These are phyloP conservation scores for Domatiomyces globalis DNA, from an alignment of 2,329 filamentous ascomycete genomes.

Conservation along the genomic window DNA sequence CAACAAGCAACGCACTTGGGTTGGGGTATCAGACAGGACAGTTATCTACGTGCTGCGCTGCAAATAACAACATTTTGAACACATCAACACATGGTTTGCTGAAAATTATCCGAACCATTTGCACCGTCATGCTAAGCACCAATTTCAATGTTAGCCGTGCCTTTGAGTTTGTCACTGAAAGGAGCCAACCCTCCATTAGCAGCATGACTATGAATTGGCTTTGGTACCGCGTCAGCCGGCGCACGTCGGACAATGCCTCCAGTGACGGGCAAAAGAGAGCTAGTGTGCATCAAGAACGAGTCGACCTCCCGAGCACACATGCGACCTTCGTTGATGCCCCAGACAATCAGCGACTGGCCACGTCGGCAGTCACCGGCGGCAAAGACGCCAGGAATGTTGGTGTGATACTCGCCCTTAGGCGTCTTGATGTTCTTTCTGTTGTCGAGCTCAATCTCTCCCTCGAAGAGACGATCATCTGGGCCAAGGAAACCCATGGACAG, in stretches of 20 bases:
- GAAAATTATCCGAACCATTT: background rate
- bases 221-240: constrained; percentile 35
- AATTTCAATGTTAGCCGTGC: background rate
- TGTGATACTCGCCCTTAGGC: constrained; percentile 69
- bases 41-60: background rate
- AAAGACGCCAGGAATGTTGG: constrained; percentile 78
- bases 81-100: background rate
- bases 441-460: constrained; percentile 81
- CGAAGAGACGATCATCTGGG: constrained; percentile 75
- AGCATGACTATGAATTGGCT: background rate
- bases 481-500: constrained; percentile 96
- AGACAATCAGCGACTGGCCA: constrained; percentile 91
- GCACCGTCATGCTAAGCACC: background rate
- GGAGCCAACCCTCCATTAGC: background rate
- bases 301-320: constrained; percentile 88
- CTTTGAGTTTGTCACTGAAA: background rate
- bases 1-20: background rate
- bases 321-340: constrained; percentile 96
- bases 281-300: constrained; percentile 61
- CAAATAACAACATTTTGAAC: background rate
- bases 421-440: constrained; percentile 94
- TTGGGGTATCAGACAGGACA: background rate
- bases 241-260: constrained; percentile 82
- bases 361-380: constrained; percentile 90
- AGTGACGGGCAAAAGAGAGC: constrained; percentile 70